A percentile compares a stretch with the other conserved stretches of the same genome.
phyloP scores from a whole-genome alignment of 371 early-diverging fungal species.

The Massospora cicadina region DNA sequence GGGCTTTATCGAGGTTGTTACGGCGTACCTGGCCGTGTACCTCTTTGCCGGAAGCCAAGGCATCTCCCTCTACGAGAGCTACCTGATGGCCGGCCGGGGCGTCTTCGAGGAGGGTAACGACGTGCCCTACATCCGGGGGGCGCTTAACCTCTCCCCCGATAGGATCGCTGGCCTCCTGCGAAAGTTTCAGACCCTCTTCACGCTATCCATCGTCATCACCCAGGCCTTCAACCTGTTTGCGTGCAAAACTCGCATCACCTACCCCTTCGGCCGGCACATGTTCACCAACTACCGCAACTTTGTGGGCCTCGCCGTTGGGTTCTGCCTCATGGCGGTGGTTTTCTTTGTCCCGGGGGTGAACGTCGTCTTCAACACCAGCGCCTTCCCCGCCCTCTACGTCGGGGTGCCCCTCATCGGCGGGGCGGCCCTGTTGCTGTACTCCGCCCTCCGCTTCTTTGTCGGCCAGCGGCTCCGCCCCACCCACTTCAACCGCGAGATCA shows the following conservation, averaged over 20 bases:
- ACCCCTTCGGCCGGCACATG: slow-evolving; percentile 66
- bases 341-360: slow-evolving; percentile 70
- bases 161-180: slow-evolving; percentile 18
- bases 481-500: slow-evolving; percentile 47
- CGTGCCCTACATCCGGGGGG: no score
- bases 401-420: slow-evolving; percentile 71
- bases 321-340: slow-evolving; percentile 38
- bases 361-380: slow-evolving; percentile 43
- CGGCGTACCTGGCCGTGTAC: slow-evolving; percentile 43
- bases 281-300: slow-evolving; percentile 57
- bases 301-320: slow-evolving; percentile 38
- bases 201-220: slow-evolving; percentile 54
- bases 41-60: slow-evolving; percentile 18
- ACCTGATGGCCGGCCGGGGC: not conserved
- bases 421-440: slow-evolving; percentile 49
- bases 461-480: slow-evolving; percentile 34
- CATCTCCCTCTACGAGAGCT: slow-evolving; percentile 16
- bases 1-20: slow-evolving; percentile 64
- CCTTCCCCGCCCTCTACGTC: slow-evolving; percentile 36
- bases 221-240: slow-evolving; percentile 88
- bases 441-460: slow-evolving; percentile 37
- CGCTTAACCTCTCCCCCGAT: slow-evolving; percentile 11
- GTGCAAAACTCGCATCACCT: slow-evolving; percentile 57
- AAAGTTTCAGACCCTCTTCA: slow-evolving; percentile 61
- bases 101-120: slow-evolving; percentile 30